Evolutionary conservation across 768 basidiomycete species (phyloP).

Genomic region (Phlebiopsis flavidoalba): DNA sequence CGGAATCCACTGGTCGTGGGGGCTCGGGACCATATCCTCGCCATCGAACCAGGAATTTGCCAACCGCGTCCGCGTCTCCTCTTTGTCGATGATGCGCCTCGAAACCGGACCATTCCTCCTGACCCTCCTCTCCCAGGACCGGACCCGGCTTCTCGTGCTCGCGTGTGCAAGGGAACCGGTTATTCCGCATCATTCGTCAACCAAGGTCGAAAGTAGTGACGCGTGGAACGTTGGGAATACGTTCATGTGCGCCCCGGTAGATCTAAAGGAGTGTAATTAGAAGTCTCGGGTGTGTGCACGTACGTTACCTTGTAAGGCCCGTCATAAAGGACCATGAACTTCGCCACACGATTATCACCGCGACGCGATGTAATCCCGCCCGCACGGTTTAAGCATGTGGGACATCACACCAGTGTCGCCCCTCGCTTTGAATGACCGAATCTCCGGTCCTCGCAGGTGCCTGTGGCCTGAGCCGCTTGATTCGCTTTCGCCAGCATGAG

Average conservation of each 20-base stretch:
- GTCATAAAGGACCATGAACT: conserved; percentile 36
- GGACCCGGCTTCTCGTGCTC: conserved; percentile 20
- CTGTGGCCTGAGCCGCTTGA: conserved; percentile 23
- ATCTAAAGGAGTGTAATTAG: conserved; percentile 18
- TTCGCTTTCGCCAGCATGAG: conserved; percentile 24
- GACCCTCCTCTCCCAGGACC: conserved; percentile 20
- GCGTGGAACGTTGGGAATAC: conserved; percentile 31
- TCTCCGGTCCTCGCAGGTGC: conserved; percentile 16
- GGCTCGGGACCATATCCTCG: conserved; percentile 25
- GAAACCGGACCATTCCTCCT: conserved; percentile 23
- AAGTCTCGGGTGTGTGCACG: conserved; percentile 8
- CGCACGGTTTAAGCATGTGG: conserved; percentile 22
- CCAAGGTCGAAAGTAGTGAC: conserved; percentile 23
- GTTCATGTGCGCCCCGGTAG: conserved; percentile 14
- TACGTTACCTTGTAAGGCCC: conserved; percentile 18
- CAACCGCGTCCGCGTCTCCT: conserved; percentile 19
- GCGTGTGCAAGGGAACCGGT: conserved; percentile 31
- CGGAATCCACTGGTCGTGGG: too few species aligned
- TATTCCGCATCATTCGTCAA: conserved; percentile 32
- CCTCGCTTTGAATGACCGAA: conserved; percentile 19
- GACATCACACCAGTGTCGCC: conserved; percentile 34
- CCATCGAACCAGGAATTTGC: conserved; percentile 31
- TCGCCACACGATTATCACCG: conserved; percentile 27
- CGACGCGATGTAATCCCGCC: conserved; percentile 20
- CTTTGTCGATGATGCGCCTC: conserved; percentile 26